Evolutionary conservation across 78 protist species (phyloP), one percentile per base, ranked within the genome.

Genomic region (Fonticula alba): DNA sequence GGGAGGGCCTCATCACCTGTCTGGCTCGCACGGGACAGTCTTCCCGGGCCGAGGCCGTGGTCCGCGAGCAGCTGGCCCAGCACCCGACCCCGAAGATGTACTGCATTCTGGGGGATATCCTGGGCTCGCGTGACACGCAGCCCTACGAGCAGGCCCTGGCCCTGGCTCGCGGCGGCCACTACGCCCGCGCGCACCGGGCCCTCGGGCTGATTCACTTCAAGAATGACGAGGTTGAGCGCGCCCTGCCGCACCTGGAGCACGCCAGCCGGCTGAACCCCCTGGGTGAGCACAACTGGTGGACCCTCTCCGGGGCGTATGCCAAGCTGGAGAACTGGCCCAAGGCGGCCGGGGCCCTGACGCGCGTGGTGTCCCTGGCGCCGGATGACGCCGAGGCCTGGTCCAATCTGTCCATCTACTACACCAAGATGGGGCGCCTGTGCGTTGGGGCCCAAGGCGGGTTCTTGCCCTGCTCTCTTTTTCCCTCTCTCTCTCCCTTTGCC

Each of bases 71-170:
- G 56, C 27, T 82, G 0, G 78, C 24, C 15, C 24, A 43, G 3
- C 62, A 53, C 0, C 69, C 73, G 35, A 73, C 82, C 13, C 82
- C 87, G 9, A 58, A 68, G 43, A 36, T 76, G 40, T 69, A 60
- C 59, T 82, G 83, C 31, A 41, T 73, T 6, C 65, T 82, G 11
- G 87, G 81, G 32, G 87, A 82, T 27, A 15, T 76, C n/a, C n/a
- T n/a, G n/a, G n/a, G n/a, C 27, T 62, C 55, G 20, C 37, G 50
- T 2, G 79, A 81, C 24, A 62, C 55, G 55, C 35, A 36, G 49
- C 46, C 17, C 64, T 82, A 73, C 43, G 19, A 27, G 14, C 22
- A 3, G 43, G 43, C 7, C 43, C 7, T n/a, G n/a, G 43, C 7
- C 43, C 43, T 38, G 43, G 17, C 43, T 7, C 7, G 43, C 43